Evolutionary conservation across 345 rosid genomes (phyloP).

Genomic region (rapeseed (Brassica napus)): DNA sequence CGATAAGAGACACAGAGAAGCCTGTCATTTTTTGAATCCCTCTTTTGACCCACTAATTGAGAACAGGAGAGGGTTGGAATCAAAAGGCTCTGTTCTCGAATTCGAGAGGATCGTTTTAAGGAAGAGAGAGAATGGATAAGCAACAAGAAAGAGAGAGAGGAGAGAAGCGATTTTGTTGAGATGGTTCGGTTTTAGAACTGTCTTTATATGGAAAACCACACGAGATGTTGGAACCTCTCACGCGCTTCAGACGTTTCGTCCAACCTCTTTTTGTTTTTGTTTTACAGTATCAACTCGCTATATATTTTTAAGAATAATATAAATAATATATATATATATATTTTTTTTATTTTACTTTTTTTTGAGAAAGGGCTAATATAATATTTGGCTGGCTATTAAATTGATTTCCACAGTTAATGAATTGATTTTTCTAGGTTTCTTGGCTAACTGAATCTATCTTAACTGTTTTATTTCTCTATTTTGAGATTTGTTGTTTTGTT

Average conservation of each 20-base stretch:
- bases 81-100: constrained; percentile 16
- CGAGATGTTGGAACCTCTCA: constrained; percentile 7
- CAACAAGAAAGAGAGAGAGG: constrained; percentile 9
- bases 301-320: not conserved
- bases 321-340: too few relatives aligned
- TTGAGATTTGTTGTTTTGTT: constrained; percentile 1
- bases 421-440: not conserved
- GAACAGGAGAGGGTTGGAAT: constrained; percentile 6
- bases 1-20: constrained; percentile 42
- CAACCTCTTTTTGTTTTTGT: not conserved
- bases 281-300: not conserved
- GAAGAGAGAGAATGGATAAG: constrained; percentile 12
- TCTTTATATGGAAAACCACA: constrained; percentile 36
- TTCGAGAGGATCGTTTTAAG: constrained; percentile 12
- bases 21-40: constrained; percentile 38
- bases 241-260: constrained; percentile 36
- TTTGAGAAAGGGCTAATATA: not conserved
- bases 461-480: constrained; percentile 1
- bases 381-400: not conserved
- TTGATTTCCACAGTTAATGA: not conserved
- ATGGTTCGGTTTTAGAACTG: not conserved
- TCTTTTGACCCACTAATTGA: not conserved
- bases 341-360: too few relatives aligned
- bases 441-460: not conserved
- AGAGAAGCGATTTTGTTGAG: constrained; percentile 19